Evolutionary conservation across 73 alveolate genomes (phyloP).

Genomic region (Tetrahymena thermophila): DNA sequence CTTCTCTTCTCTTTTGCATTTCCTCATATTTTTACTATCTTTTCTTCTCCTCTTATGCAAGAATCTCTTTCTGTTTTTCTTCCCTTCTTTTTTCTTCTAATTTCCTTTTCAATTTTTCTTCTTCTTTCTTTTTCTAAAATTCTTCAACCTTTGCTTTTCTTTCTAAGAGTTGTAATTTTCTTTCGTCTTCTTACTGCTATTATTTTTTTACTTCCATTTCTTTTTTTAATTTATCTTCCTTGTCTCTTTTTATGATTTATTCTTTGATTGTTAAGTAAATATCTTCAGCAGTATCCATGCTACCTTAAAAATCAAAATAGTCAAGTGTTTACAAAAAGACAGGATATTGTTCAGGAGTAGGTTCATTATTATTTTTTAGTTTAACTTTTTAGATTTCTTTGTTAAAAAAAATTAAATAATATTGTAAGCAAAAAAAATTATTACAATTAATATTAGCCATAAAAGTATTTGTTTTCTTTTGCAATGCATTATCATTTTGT

Average conservation of each 20-base stretch:
- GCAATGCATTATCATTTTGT: neutral
- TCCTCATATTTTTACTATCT: neutral
- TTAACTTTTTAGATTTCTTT: neutral
- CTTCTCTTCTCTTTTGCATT: neutral
- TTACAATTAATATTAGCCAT: neutral
- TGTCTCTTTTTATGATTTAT: neutral
- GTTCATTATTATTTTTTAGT: neutral
- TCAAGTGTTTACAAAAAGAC: neutral
- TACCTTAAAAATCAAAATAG: neutral
- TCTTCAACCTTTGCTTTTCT: conserved; percentile 2
- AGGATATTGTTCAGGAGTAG: neutral
- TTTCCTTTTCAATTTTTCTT: neutral
- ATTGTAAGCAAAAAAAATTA: too few relatives aligned
- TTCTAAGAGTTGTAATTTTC: neutral
- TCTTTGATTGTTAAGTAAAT: neutral
- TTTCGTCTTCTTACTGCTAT: neutral
- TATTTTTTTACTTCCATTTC: neutral
- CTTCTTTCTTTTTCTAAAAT: neutral
- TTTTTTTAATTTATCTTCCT: neutral
- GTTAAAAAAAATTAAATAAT: neutral
- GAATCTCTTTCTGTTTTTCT: neutral
- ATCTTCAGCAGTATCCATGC: neutral
- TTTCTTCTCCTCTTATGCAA: neutral
- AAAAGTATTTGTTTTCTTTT: neutral
- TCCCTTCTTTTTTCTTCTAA: neutral